phyloP scores from a whole-genome alignment of 2,329 filamentous ascomycete species.

The Claviceps pazoutovae region DNA sequence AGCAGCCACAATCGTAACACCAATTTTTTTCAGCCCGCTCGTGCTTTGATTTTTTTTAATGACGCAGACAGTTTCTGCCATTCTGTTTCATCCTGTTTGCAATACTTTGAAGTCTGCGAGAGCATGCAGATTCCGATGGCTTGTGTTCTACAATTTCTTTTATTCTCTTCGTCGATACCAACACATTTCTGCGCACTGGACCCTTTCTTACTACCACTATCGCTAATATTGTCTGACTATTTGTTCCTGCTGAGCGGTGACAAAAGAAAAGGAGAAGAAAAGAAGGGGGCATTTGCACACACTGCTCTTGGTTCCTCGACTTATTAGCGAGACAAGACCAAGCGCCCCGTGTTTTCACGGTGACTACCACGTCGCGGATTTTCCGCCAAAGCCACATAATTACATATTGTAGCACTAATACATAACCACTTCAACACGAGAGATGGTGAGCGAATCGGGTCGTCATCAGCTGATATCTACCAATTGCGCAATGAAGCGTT shows the following conservation, averaged over 20 bases:
- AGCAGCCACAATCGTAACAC: no score
- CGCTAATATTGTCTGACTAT: not conserved
- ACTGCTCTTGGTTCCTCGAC: not conserved
- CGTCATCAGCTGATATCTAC: not conserved
- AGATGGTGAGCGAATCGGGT: not conserved
- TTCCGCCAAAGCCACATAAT: not conserved
- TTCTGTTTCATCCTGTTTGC: slow-evolving; percentile 4
- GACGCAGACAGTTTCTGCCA: not conserved
- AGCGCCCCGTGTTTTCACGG: not conserved
- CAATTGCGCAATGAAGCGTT: not conserved
- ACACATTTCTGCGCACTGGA: slow-evolving; percentile 7
- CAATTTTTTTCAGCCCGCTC: not conserved
- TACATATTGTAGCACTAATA: not conserved
- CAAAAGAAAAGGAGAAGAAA: not conserved
- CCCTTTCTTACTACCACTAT: slow-evolving; percentile 1
- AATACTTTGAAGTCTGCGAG: slow-evolving; percentile 10
- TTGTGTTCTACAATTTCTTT: slow-evolving; percentile 6
- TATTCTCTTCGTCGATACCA: slow-evolving; percentile 11
- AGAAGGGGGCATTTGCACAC: not conserved
- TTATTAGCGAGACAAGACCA: not conserved
- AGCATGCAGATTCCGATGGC: slow-evolving; percentile 7
- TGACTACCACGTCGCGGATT: not conserved
- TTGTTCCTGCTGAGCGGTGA: not conserved
- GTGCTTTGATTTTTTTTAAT: not conserved
- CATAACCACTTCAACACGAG: not conserved